phyloP scores from a whole-genome alignment of 176 grass and related monocot species.

The Lolium multiflorum region DNA sequence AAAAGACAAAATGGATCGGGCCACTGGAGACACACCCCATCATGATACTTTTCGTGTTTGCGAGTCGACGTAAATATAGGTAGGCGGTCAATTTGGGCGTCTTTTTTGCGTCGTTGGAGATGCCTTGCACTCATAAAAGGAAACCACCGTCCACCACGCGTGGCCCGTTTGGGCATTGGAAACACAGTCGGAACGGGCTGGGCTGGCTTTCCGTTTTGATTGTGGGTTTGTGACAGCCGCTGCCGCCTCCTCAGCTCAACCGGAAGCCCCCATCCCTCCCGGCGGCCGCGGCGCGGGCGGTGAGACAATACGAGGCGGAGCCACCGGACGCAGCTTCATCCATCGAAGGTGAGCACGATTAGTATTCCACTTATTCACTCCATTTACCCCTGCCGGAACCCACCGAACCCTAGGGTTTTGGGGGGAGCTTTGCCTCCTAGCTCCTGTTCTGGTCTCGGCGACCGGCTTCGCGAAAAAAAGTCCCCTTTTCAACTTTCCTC shows the following conservation, averaged over 20 bases:
- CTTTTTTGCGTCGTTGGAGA: too few species aligned
- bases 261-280: neutral
- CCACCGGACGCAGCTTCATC: neutral
- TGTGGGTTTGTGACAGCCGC: neutral
- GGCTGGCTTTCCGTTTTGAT: neutral
- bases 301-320: neutral
- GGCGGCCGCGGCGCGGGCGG: neutral
- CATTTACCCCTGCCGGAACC: neutral
- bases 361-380: neutral
- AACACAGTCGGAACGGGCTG: neutral
- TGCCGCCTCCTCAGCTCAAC: neutral
- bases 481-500: neutral
- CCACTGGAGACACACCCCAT: too few species aligned
- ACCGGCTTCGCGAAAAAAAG: neutral
- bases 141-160: too few species aligned
- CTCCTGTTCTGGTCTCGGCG: neutral
- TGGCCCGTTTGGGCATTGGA: neutral
- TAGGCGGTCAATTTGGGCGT: too few species aligned
- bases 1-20: too few species aligned
- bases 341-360: slow-evolving; percentile 1
- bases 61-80: too few species aligned
- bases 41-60: too few species aligned
- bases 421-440: too few species aligned
- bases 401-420: slow-evolving; percentile 14
- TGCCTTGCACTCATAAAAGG: too few species aligned